Evolutionary conservation across 345 rosid genomes (phyloP).

Genomic region (Hirschfeldia incana): DNA sequence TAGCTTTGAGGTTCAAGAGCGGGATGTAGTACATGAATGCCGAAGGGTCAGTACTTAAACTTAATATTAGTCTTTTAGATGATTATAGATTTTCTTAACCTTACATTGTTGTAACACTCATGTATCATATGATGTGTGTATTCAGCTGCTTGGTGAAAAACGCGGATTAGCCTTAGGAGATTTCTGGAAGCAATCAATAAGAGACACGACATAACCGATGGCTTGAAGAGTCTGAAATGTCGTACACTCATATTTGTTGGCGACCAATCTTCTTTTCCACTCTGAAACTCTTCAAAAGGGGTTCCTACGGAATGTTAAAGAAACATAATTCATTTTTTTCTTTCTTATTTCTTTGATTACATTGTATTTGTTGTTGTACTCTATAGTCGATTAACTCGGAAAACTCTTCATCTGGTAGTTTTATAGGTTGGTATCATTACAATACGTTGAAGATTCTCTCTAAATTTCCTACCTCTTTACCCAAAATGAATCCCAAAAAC

Average conservation of each 20-base stretch:
- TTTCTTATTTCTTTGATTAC: constrained; percentile 29
- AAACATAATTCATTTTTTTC: constrained; percentile 9
- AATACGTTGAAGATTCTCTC: constrained; percentile 8
- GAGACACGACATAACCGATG: constrained; percentile 75
- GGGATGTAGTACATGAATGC: too few relatives aligned
- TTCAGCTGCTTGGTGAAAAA: constrained; percentile 79
- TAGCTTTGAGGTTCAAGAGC: too few relatives aligned
- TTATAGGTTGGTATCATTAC: constrained; percentile 16
- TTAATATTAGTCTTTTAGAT: too few relatives aligned
- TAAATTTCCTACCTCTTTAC: constrained; percentile 27
- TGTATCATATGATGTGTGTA: constrained; percentile 19
- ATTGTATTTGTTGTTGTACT: constrained; percentile 29
- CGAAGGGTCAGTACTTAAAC: too few relatives aligned
- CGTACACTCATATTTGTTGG: constrained; percentile 55
- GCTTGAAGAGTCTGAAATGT: constrained; percentile 67
- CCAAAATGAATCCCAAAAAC: constrained; percentile 19
- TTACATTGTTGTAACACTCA: too few relatives aligned
- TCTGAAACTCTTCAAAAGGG: constrained; percentile 59
- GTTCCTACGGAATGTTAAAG: constrained; percentile 28
- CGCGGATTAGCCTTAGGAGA: constrained; percentile 57
- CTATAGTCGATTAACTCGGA: constrained; percentile 17
- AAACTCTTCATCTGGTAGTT: background rate
- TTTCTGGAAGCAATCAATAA: constrained; percentile 77
- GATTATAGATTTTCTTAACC: too few relatives aligned
- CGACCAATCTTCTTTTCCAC: constrained; percentile 58